phyloP scores from a whole-genome alignment of 2,329 filamentous ascomycete genomes.

The Epichloe glyceriae region DNA sequence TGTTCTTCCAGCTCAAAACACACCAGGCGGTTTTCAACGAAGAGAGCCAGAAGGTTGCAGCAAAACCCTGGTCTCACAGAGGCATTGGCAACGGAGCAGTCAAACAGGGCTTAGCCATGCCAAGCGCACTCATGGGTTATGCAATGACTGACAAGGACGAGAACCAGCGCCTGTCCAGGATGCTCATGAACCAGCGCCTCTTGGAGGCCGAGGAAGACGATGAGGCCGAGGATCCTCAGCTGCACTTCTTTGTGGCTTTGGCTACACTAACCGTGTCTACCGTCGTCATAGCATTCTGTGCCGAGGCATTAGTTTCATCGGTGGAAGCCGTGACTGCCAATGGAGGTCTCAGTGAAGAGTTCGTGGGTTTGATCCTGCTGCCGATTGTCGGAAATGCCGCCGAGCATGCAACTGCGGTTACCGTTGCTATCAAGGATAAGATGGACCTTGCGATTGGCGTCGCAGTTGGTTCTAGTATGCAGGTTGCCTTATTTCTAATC shows the following conservation, averaged over 20 bases:
- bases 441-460: constrained; percentile 76
- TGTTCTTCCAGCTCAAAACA: constrained; percentile 84
- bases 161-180: constrained; percentile 31
- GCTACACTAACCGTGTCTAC: constrained; percentile 60
- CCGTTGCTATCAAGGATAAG: constrained; percentile 70
- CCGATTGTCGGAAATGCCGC: constrained; percentile 77
- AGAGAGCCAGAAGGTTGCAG: constrained; percentile 65
- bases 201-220: constrained; percentile 43
- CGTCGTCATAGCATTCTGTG: constrained; percentile 67
- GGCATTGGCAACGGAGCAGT: constrained; percentile 20
- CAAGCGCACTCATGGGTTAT: constrained; percentile 26
- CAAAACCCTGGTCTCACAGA: constrained; percentile 29
- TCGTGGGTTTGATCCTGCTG: constrained; percentile 67
- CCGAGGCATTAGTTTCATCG: constrained; percentile 44
- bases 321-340: constrained; percentile 54
- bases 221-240: constrained; percentile 59
- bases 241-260: constrained; percentile 60
- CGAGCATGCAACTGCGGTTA: constrained; percentile 70
- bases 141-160: constrained; percentile 21
- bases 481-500: constrained; percentile 68
- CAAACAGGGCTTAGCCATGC: constrained; percentile 26
- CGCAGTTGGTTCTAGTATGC: constrained; percentile 67
- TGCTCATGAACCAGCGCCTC: constrained; percentile 27
- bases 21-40: constrained; percentile 70
- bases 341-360: constrained; percentile 53